phyloP scores from a whole-genome alignment of 805 yeast genomes.

The Jamesozyma gamospora region DNA sequence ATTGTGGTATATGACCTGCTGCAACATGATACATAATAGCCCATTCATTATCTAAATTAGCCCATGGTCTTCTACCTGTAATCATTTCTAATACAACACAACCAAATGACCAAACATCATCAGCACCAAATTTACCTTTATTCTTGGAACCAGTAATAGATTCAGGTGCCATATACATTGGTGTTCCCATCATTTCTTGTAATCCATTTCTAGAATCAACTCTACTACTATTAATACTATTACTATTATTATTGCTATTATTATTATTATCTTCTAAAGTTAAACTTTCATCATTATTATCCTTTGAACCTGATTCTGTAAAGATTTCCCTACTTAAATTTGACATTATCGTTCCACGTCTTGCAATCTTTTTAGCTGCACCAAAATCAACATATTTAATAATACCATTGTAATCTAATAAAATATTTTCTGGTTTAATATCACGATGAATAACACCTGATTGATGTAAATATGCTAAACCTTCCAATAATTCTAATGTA shows the following conservation, averaged over 20 bases:
- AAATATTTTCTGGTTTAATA: conserved; percentile 88
- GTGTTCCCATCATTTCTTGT: conserved; percentile 66
- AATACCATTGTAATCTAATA: conserved; percentile 84
- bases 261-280: background rate
- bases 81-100: conserved; percentile 96
- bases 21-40: conserved; percentile 98
- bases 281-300: background rate
- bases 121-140: conserved; percentile 32
- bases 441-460: conserved; percentile 95
- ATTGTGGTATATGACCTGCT: conserved; percentile 81
- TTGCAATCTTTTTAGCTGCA: conserved; percentile 84
- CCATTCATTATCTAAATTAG: conserved; percentile 92
- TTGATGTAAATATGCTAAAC: conserved; percentile 86
- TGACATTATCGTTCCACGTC: conserved; percentile 35
- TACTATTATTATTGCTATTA: background rate
- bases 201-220: conserved; percentile 6
- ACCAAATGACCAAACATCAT: conserved; percentile 93
- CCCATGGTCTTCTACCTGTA: conserved; percentile 95
- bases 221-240: too few relatives aligned
- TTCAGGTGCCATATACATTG: conserved; percentile 99
- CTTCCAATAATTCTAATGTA: conserved; percentile 87
- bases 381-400: conserved; percentile 96
- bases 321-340: background rate
- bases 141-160: conserved; percentile 67
- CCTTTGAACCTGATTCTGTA: background rate